Base-by-base conservation (phyloP, 2,329 filamentous ascomycete genomes). In the Aspergillus sp. region DNA sequence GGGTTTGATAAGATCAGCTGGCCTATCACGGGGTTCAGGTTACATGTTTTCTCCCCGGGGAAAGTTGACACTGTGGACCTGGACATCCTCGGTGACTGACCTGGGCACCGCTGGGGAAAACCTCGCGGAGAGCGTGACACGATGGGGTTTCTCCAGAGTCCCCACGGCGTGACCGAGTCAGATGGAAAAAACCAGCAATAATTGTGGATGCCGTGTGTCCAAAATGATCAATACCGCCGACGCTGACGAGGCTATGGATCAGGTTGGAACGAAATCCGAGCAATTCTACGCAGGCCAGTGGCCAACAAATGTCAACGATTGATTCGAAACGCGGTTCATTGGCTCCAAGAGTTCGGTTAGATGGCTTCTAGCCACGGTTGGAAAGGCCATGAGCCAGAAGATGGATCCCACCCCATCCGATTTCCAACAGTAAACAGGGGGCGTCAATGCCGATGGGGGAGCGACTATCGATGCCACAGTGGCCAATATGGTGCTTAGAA, bases 41-140 rank as follows among this genome's bases (percentile, higher is more conserved):
- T 34, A 50, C 45, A 43, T 22, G 17, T n/a, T 34, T 62, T 30
- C 38, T 59, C 51, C 50, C 60, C 55, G 55, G 55, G 60, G 49
- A 45, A 41, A 15, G 34, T 41, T 41, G 34, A 41, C 15, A 41
- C 34, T 46, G 8, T 54, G 30, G 50, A 53, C 13, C 50, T 38
- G n/a, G n/a, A 41, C n/a, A n/a, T 53, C 19, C 50, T 53, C 50
- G n/a, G 50, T 30, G n/a, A 30, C 52, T 28, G 45, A 7, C 49
- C 31, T 38, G n/a, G 52, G 54, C 48, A 49, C 54, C 31, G 49
- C 43, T 61, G 59, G 54, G 54, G 54, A 48, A 57, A 19, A 22
- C 28, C 31, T n/a, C 49, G 45, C 28, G 41, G 50, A 52, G 51
- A 49, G 17, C 19, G 50, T 54, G 48, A 54, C 55, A 50, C 41